Base-by-base conservation (phyloP, 2,329 filamentous ascomycete genomes). In the Colletotrichum zoysiae region DNA sequence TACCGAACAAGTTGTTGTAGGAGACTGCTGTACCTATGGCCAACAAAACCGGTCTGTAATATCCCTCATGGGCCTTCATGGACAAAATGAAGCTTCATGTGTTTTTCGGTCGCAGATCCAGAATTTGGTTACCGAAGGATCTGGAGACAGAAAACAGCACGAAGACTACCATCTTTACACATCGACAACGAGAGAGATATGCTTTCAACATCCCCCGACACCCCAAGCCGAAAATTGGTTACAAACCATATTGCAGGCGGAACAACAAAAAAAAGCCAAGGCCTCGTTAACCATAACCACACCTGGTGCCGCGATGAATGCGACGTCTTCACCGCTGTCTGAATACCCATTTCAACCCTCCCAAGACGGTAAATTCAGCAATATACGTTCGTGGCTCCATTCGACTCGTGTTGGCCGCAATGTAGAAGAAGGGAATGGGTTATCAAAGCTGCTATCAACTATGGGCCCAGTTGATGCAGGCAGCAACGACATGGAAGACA, bases 1-100 rank as follows among this genome's bases (percentile, higher is more conserved):
- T 6, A n/a, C 16, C 18, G 2, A 9, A 35, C 1, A 35, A 3
- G 18, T 16, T 12, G 30, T 4, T 4, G 14, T n/a, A 35, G 18
- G 1, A 1, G 3, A 56, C 1, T 6, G 5, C 18, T 3, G 20
- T 9, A 8, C 30, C 30, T n/a, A 2, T 7, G 12, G 0, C 1
- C 16, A 35, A 12, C 30, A 35, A n/a, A 14, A 18, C 30, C 51
- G 11, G 9, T 14, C 1, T 38, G 5, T 33, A 1, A 1, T 11
- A 11, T 16, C 4, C 1, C 30, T 5, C 4, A n/a, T 7, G 8
- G 18, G 5, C 18, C 9, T 11, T 11, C 18, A n/a, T n/a, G 51
- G 8, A 35, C 9, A 14, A 2, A n/a, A 35, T 4, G 51, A 35
- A n/a, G 8, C 18, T 2, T 56, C 8, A 30, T 11, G n/a, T 56